These are phyloP conservation scores for Pueraria montana DNA, from an alignment of 306 rosid species.

Conservation along the genomic window DNA sequence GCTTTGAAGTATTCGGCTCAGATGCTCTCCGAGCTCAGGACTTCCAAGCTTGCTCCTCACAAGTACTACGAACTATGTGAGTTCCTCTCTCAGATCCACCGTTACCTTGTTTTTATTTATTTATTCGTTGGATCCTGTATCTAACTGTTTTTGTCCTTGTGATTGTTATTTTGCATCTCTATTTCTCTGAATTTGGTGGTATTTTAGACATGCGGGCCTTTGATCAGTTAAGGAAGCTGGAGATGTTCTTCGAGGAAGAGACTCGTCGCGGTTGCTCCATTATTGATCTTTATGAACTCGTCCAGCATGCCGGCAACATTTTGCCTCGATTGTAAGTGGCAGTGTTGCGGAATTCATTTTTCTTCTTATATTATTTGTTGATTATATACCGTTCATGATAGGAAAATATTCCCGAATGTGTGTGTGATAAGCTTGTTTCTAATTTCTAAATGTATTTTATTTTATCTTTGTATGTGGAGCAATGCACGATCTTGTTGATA, in stretches of 20 bases:
- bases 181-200: not conserved
- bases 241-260: slow-evolving; percentile 98
- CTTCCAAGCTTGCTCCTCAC: slow-evolving; percentile 98
- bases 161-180: slow-evolving; percentile 40
- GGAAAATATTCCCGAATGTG: not conserved
- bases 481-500: not conserved
- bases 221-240: slow-evolving; percentile 93
- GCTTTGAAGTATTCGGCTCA: slow-evolving; percentile 97
- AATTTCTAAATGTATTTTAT: not conserved
- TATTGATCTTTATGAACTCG: slow-evolving; percentile 96
- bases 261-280: slow-evolving; percentile 97
- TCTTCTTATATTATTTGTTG: not conserved
- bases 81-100: slow-evolving; percentile 58
- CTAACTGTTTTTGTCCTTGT: slow-evolving; percentile 29
- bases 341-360: not conserved
- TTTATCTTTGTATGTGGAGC: not conserved
- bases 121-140: slow-evolving; percentile 38
- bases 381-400: not conserved
- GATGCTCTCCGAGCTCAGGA: slow-evolving; percentile 98
- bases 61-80: slow-evolving; percentile 94
- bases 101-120: not conserved
- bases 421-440: slow-evolving; percentile 24
- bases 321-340: slow-evolving; percentile 89
- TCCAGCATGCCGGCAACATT: slow-evolving; percentile 98
- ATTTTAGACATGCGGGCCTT: slow-evolving; percentile 96